Conservation (phyloP, 1,284 basidiomycete species). For the Ganoderma sinense region DNA sequence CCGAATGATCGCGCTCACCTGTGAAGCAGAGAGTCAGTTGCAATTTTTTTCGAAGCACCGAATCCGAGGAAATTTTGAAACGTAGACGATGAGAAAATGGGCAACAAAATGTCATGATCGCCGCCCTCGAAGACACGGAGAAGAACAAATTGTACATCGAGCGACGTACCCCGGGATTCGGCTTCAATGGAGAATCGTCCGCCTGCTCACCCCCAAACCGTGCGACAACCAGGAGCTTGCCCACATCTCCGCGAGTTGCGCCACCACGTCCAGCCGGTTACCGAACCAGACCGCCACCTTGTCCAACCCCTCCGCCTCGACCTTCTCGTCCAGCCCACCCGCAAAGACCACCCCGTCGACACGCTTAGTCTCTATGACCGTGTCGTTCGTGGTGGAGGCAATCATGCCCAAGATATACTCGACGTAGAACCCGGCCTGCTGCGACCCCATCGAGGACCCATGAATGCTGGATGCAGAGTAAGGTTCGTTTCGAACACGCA, state of each 20-base stretch:
- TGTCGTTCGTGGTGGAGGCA: conserved; percentile 45
- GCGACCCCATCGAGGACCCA: conserved; percentile 67
- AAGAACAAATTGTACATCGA: no score
- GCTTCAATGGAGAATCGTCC: conserved; percentile 55
- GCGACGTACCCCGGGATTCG: conserved; percentile 48
- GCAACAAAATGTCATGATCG: no score
- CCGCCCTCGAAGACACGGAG: no score
- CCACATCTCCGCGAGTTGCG: conserved; percentile 50
- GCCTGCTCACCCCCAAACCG: conserved; percentile 66
- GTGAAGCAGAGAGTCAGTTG: not conserved
- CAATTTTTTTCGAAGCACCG: not conserved
- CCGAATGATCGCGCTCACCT: conserved; percentile 64
- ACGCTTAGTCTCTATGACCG: conserved; percentile 37
- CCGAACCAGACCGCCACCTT: conserved; percentile 63
- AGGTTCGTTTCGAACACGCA: not conserved
- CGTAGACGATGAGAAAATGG: no score
- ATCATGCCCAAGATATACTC: conserved; percentile 52
- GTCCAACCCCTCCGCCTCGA: conserved; percentile 61
- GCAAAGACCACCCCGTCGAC: conserved; percentile 49
- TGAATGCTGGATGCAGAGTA: conserved; percentile 45
- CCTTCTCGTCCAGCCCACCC: conserved; percentile 57
- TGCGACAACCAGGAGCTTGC: conserved; percentile 59
- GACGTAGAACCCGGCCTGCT: conserved; percentile 53
- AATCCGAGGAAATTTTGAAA: not conserved
- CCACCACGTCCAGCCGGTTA: conserved; percentile 58